Base-by-base conservation (phyloP, 139 green algal species). In the Tetraselmis chui region DNA sequence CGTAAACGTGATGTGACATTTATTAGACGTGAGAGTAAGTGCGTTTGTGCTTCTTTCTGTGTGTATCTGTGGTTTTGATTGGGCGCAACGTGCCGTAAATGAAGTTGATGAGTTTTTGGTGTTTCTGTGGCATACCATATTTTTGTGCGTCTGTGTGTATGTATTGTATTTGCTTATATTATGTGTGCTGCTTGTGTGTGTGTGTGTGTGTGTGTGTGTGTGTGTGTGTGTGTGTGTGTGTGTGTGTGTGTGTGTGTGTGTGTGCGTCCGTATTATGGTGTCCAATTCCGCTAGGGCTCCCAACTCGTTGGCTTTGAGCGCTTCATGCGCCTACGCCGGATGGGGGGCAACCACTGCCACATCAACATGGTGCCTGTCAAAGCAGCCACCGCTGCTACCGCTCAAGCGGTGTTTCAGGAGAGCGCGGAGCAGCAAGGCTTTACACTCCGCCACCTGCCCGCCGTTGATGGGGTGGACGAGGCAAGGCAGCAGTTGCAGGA, bases 291-390 rank as follows among this genome's bases (percentile, higher is more conserved):
- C n/a, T 78, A 87, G 31, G 93, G 93, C 25, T 79, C 87, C 32
- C 81, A 88, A 81, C 76, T 98, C 59, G 87, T 98, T 29, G 90
- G 85, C 0, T 98, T 98, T 86, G 95, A 98, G 92, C 92, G 95
- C 28, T 94, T 92, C 90, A 89, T 98, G 77, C 83, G 58, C 1
- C 88, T 97, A 80, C 79, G 85, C n/a, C 88, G 59, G 27, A 79
- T 67, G 31, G 90, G 93, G 29, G 95, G 95, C 81, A 98, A 98
- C 89, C 95, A 98, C 89, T 92, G 85, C 78, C 94, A 98, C 86
- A 59, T 97, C 83, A 97, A 97, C 87, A 86, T 90, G 1, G 80
- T 97, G 0, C 87, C 86, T 18, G 85, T 97, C 2, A 83, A 87
- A 0, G 30, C 26, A 23, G 81, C 86, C 0, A 32, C 78, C 1